These are phyloP conservation scores for Suillus cothurnatus DNA, from an alignment of 768 basidiomycete species.

Conservation along the genomic window DNA sequence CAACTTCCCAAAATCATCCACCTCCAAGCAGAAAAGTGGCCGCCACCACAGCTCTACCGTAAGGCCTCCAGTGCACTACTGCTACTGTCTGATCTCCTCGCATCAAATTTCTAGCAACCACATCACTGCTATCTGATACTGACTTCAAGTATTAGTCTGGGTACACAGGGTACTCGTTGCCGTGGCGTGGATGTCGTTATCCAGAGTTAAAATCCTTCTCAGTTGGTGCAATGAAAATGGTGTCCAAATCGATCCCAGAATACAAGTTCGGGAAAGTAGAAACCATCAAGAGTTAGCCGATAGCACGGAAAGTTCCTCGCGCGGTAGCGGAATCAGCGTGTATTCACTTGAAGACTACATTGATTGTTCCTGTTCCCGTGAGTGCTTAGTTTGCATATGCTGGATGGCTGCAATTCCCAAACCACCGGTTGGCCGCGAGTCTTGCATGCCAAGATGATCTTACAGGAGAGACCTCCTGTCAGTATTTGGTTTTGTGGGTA, in stretches of 20 bases:
- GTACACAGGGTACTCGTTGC: not conserved
- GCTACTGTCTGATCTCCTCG: not conserved
- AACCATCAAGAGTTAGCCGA: conserved; percentile 3
- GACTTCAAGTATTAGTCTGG: not conserved
- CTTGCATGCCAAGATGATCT: not conserved
- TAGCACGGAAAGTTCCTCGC: conserved; percentile 11
- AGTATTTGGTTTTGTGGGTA: not conserved
- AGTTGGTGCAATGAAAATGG: conserved; percentile 52
- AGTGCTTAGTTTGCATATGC: conserved; percentile 17
- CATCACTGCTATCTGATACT: not conserved
- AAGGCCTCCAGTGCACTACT: too few species aligned
- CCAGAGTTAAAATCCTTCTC: conserved; percentile 31
- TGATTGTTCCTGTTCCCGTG: conserved; percentile 27
- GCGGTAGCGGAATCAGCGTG: conserved; percentile 24
- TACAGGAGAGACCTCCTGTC: not conserved
- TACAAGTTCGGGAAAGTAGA: conserved; percentile 36
- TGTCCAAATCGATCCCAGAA: conserved; percentile 47
- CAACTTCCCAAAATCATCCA: conserved; percentile 1
- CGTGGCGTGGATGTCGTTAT: conserved; percentile 22
- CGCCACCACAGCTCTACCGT: not conserved
- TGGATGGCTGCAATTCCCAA: conserved; percentile 1
- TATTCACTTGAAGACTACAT: conserved; percentile 26
- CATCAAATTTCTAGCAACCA: not conserved
- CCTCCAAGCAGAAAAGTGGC: not conserved
- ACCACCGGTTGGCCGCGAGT: not conserved